Evolutionary conservation across 768 basidiomycete genomes (phyloP), one percentile per base, ranked within the genome.

Genomic region (Clavaria fumosa): DNA sequence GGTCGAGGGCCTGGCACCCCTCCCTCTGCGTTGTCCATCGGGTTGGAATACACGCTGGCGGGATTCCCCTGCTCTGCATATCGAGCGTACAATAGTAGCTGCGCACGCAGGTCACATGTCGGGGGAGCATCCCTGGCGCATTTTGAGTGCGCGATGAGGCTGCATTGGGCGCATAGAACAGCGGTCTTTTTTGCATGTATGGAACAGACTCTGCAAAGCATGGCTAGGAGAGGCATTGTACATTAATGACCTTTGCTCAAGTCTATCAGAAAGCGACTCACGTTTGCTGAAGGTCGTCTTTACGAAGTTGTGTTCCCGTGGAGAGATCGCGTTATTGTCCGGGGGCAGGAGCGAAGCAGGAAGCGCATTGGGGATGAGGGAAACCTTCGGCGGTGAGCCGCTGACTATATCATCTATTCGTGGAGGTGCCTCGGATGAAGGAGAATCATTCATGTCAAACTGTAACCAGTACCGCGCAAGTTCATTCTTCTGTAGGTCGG

Each of bases 281-380:
- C 90, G 74, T 64, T 90, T 90, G 50, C 78, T 76, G 56, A 96
- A 95, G 6, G 81, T 81, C 3, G 88, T 91, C 62, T 85, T 90
- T 21, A 93, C 81, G 53, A 93, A 90, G 9, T 71, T 68, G 50
- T 95, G 91, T 24, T 78, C 69, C 33, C 72, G 69, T 14, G 76
- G 70, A 3, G 72, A 70, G 44, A 79, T 69, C 9, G 70, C 68
- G 47, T 60, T 60, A 43, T 66, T 56, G 14, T 53, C 61, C 33
- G 49, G 59, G 28, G 59, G 60, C 32, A 54, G 57, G 37, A 58
- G 48, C 12, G 66, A 62, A 19, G 60, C 45, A 9, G 9, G 9
- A 14, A 14, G 14, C 14, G 9, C 26, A 14, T 28, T 28, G 26
- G 26, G 14, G n/a, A n/a, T n/a, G 14, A 28, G 14, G 26, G 9